phyloP scores from a whole-genome alignment of 176 grass and related monocot genomes.

The Eragrostis curvula region DNA sequence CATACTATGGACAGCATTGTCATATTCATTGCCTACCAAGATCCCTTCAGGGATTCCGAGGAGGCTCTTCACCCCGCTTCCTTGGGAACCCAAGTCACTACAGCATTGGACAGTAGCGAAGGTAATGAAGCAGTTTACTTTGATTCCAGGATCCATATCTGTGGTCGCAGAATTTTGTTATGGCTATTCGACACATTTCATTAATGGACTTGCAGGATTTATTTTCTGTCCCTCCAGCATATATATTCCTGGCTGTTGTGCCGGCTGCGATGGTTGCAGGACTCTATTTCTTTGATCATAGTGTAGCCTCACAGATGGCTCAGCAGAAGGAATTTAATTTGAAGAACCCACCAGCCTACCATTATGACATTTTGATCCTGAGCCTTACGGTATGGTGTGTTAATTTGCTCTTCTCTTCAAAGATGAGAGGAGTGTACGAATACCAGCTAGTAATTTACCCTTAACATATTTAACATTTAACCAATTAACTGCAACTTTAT shows the following conservation, averaged over 20 bases:
- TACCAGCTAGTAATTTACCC: too few species aligned
- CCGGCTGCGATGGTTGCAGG: constrained; percentile 81
- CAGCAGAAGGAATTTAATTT: constrained; percentile 92
- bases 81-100: constrained; percentile 75
- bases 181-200: constrained; percentile 14
- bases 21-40: constrained; percentile 68
- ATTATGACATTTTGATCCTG: constrained; percentile 82
- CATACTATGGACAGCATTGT: constrained; percentile 78
- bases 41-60: constrained; percentile 77
- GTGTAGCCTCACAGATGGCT: constrained; percentile 85
- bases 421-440: too few species aligned
- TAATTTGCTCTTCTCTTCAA: not conserved
- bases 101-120: constrained; percentile 75
- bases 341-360: constrained; percentile 83
- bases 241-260: constrained; percentile 80
- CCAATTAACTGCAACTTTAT: not conserved
- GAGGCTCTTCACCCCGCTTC: constrained; percentile 72
- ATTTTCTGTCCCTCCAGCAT: constrained; percentile 64
- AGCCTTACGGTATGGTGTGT: constrained; percentile 63
- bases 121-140: constrained; percentile 49
- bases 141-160: constrained; percentile 1
- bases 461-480: constrained; percentile 1
- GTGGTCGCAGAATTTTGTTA: constrained; percentile 1
- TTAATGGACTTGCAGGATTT: constrained; percentile 67
- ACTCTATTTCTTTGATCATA: constrained; percentile 93